These are phyloP conservation scores for Naganishia randhawae DNA, from an alignment of 768 basidiomycete genomes.

Conservation along the genomic window DNA sequence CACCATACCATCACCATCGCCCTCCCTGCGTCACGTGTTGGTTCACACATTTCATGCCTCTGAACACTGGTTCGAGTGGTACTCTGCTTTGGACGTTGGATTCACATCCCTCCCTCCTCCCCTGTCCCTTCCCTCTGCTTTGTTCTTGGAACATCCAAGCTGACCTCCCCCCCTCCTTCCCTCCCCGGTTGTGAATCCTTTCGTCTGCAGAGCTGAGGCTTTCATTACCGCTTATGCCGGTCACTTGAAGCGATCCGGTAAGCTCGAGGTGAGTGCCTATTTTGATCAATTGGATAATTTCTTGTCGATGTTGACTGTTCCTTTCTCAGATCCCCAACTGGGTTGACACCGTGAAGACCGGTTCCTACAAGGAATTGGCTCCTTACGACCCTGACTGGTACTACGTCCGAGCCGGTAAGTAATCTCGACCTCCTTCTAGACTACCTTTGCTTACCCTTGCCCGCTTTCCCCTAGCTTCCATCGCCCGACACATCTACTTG, in stretches of 20 bases:
- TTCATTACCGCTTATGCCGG: conserved; percentile 93
- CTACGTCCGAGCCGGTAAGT: conserved; percentile 94
- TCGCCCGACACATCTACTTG: conserved; percentile 99
- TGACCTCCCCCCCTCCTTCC: conserved; percentile 6
- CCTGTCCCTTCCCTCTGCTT: background rate
- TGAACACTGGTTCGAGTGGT: conserved; percentile 16
- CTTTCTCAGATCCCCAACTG: conserved; percentile 25
- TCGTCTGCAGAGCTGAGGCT: conserved; percentile 68
- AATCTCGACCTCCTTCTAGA: background rate
- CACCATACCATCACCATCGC: background rate
- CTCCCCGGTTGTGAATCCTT: background rate
- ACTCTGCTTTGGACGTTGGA: conserved; percentile 18
- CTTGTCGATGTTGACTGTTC: background rate
- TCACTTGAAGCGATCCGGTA: conserved; percentile 96
- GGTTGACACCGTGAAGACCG: conserved; percentile 75
- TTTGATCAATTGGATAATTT: background rate
- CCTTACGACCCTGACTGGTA: conserved; percentile 99
- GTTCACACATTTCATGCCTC: conserved; percentile 20
- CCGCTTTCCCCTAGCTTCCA: conserved; percentile 61
- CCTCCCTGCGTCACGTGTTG: background rate
- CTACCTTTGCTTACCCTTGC: background rate
- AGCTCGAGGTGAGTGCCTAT: conserved; percentile 65
- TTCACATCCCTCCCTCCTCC: conserved; percentile 23
- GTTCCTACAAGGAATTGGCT: conserved; percentile 93
- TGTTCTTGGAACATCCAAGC: conserved; percentile 7